These are phyloP conservation scores for Parathielavia hyrcaniae DNA, from an alignment of 495 filamentous ascomycete species.

Conservation along the genomic window DNA sequence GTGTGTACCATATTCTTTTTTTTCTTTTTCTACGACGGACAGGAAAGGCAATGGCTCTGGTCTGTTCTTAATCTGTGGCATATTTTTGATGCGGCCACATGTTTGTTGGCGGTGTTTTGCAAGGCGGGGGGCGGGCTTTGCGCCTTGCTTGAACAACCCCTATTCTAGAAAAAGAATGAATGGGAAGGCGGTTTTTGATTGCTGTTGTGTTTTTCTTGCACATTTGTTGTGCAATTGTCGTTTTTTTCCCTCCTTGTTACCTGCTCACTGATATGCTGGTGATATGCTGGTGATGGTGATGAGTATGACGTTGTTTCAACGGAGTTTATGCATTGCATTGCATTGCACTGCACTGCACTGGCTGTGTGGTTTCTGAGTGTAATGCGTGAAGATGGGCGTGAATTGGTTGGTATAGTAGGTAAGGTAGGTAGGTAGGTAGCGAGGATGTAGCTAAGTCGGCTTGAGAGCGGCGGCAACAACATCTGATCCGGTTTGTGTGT, in stretches of 20 bases:
- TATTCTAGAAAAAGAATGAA: conserved; percentile 10
- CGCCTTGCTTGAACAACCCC: not conserved
- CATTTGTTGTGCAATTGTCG: not conserved
- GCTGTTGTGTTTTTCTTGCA: conserved; percentile 8
- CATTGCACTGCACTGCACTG: too few relatives aligned
- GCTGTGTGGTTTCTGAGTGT: conserved; percentile 3
- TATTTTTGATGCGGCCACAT: conserved; percentile 6
- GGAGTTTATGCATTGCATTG: conserved; percentile 8
- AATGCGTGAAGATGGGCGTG: not conserved
- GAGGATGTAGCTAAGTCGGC: not conserved
- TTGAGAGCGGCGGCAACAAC: too few relatives aligned
- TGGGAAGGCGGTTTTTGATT: not conserved
- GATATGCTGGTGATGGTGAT: too few relatives aligned
- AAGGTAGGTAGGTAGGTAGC: not conserved
- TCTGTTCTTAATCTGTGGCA: conserved; percentile 12
- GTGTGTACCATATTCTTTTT: conserved; percentile 16
- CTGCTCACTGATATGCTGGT: not conserved
- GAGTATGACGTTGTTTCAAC: conserved; percentile 8
- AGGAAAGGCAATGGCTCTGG: conserved; percentile 1
- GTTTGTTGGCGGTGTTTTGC: conserved; percentile 13
- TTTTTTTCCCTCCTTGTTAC: conserved; percentile 1
- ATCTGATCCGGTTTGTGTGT: too few relatives aligned
- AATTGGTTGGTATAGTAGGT: not conserved
- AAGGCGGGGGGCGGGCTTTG: conserved; percentile 2
- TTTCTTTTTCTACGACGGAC: conserved; percentile 7